Evolutionary conservation across 257 asterid species (phyloP), one percentile per base, ranked within the genome.

Genomic region (Echites panduratus): DNA sequence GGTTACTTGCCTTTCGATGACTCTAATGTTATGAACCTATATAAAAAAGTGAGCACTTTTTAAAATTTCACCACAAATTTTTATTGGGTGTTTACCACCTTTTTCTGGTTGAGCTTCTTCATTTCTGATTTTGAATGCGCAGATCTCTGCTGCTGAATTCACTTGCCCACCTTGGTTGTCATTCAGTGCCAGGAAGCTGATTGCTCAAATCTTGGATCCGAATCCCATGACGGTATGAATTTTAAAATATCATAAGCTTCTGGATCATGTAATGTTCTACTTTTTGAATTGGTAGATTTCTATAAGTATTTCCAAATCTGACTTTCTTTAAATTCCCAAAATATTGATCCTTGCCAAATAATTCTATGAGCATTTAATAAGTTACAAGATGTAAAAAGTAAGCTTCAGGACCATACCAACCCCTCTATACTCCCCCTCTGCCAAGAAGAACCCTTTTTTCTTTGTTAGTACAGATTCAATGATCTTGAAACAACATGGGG

Each of bases 81-180:
- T 63, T n/a, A 22, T 12, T 43, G 12, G 56, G 48, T 72, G 26
- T 56, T 49, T 62, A 44, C 48, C 49, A 66, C 45, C 74, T 66
- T 47, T 59, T 5, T 73, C 47, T 44, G 73, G 49, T 66, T 44
- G n/a, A 24, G 66, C 73, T 81, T 79, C 75, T 78, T 58, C 29
- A 10, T 52, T 49, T 78, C 65, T 52, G 29, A 48, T 77, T 54
- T 71, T 52, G 66, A 2, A 19, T 75, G 5, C 52, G 62, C 85
- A 94, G 99, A 91, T 94, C 74, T 89, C 93, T 72, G 72, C 84
- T 35, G 97, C 97, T 71, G 97, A 89, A 75, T 94, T 88, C 79
- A 85, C 96, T 56, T 91, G 90, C 84, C 99, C 99, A n/a, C 92
- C 97, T 75, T 94, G 99, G 99, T 84, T 94, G 75, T 86, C 99